phyloP scores from a whole-genome alignment of 23 red algal genomes.

The Gracilaria gracilis region DNA sequence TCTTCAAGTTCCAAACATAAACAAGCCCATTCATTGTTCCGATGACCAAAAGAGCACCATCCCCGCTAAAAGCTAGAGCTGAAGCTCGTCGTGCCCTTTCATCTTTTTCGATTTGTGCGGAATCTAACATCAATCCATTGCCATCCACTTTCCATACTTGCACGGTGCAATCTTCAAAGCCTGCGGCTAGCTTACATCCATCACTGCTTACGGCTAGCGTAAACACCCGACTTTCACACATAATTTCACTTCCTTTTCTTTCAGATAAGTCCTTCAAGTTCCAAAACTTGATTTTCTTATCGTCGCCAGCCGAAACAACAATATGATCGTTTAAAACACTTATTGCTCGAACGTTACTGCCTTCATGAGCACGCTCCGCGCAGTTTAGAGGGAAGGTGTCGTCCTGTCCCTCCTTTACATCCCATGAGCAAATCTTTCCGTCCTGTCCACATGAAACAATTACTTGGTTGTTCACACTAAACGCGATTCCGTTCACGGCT shows the following conservation, averaged over 20 bases:
- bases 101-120: not conserved
- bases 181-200: not conserved
- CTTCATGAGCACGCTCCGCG: conserved; percentile 17
- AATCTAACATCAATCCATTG: not conserved
- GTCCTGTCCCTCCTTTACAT: not conserved
- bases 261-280: conserved; percentile 24
- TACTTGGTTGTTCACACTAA: not conserved
- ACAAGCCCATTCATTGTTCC: conserved; percentile 9
- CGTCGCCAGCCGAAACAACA: not conserved
- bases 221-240: conserved; percentile 10
- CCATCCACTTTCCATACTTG: conserved; percentile 5
- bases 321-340: not conserved
- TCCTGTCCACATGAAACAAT: conserved; percentile 18
- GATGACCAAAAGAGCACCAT: not conserved
- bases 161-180: conserved; percentile 3
- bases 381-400: not conserved
- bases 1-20: conserved; percentile 19
- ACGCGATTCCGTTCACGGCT: conserved; percentile 8
- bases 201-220: not conserved
- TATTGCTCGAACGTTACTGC: conserved; percentile 13
- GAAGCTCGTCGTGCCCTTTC: not conserved
- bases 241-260: conserved; percentile 14
- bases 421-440: conserved; percentile 13
- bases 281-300: conserved; percentile 6
- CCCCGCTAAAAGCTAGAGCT: not conserved